Conservation (phyloP, 805 yeast species). For the Kluyveromyces nonfermentans region DNA sequence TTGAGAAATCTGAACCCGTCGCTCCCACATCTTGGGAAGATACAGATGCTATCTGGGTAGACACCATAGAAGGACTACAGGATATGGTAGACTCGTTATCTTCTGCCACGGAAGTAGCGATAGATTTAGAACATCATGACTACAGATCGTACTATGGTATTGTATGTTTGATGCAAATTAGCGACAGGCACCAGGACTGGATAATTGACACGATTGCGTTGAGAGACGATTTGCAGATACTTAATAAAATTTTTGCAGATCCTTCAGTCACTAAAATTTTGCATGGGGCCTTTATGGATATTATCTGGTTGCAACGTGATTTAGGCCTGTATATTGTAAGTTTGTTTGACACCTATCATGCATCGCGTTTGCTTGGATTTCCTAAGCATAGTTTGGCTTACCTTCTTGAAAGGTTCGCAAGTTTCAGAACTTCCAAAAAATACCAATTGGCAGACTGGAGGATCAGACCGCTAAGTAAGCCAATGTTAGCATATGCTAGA, state of each 20-base stretch:
- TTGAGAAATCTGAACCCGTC: constrained; percentile 38
- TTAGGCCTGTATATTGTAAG: constrained; percentile 85
- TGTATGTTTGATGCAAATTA: constrained; percentile 88
- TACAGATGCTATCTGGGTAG: constrained; percentile 65
- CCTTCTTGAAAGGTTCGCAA: constrained; percentile 68
- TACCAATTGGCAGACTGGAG: constrained; percentile 98
- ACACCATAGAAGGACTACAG: constrained; percentile 41
- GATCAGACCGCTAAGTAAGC: constrained; percentile 65
- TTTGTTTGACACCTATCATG: constrained; percentile 87
- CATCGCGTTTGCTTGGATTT: constrained; percentile 68
- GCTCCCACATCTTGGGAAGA: constrained; percentile 56
- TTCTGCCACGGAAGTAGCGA: constrained; percentile 59
- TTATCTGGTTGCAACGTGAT: constrained; percentile 93
- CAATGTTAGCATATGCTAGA: constrained; percentile 80
- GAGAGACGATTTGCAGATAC: constrained; percentile 54
- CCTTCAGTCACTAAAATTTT: constrained; percentile 78
- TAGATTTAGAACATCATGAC: constrained; percentile 95
- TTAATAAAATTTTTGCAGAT: constrained; percentile 72
- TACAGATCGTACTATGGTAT: constrained; percentile 83
- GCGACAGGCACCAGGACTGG: constrained; percentile 74
- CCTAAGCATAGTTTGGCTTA: constrained; percentile 80
- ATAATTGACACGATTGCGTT: constrained; percentile 75
- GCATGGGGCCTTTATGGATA: constrained; percentile 96
- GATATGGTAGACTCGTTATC: constrained; percentile 47
- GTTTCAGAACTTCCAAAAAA: constrained; percentile 82